A percentile compares a stretch with the other conserved stretches of the same genome.
phyloP scores from a whole-genome alignment of 768 basidiomycete genomes.

The Asterophora lycoperdoides region DNA sequence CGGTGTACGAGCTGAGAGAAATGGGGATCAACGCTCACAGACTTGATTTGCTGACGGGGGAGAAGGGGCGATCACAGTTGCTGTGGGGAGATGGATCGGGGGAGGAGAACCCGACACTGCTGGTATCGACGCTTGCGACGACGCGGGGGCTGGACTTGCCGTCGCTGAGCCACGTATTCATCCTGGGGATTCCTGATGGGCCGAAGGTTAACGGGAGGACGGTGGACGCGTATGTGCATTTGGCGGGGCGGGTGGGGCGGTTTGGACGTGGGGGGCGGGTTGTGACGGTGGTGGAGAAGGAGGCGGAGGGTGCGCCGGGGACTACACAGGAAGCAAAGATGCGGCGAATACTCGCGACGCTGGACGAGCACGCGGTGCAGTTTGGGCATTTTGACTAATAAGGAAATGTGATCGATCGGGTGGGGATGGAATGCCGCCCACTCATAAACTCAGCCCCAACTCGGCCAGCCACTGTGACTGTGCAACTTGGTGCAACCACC shows the following conservation, averaged over 20 bases:
- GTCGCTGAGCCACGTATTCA: slow-evolving; percentile 68
- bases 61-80: slow-evolving; percentile 40
- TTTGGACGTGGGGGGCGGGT: slow-evolving; percentile 66
- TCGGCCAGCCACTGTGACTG: too few relatives aligned
- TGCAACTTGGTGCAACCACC: too few relatives aligned
- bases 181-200: slow-evolving; percentile 57
- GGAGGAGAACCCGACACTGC: slow-evolving; percentile 53
- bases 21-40: slow-evolving; percentile 66
- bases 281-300: slow-evolving; percentile 52
- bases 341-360: slow-evolving; percentile 38
- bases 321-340: slow-evolving; percentile 37
- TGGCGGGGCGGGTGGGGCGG: slow-evolving; percentile 73
- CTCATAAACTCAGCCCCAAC: neutral
- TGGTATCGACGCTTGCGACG: slow-evolving; percentile 67
- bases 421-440: slow-evolving; percentile 8
- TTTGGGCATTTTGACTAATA: slow-evolving; percentile 51
- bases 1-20: slow-evolving; percentile 57
- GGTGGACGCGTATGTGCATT: slow-evolving; percentile 63
- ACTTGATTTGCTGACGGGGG: slow-evolving; percentile 47
- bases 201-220: slow-evolving; percentile 33
- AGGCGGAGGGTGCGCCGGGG: slow-evolving; percentile 23
- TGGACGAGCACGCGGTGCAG: slow-evolving; percentile 41
- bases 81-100: slow-evolving; percentile 28
- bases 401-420: slow-evolving; percentile 2
- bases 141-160: slow-evolving; percentile 73